phyloP scores from a whole-genome alignment of 305 asterid genomes.

The Solanum hybrid region DNA sequence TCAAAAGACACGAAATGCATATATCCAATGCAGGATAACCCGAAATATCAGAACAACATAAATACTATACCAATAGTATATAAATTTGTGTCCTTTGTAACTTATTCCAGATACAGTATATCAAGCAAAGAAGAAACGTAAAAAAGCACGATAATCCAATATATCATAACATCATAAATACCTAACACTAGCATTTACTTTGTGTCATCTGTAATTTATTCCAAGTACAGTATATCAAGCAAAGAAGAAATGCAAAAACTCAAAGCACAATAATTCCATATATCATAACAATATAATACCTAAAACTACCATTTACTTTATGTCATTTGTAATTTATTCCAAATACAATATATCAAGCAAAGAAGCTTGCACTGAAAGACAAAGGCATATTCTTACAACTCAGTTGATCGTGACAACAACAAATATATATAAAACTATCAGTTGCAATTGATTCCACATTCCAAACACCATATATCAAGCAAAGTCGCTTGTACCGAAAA shows the following conservation, averaged over 20 bases:
- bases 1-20: constrained; percentile 16
- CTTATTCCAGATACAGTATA: constrained; percentile 25
- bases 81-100: constrained; percentile 9
- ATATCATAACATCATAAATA: neutral
- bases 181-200: constrained; percentile 23
- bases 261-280: constrained; percentile 7
- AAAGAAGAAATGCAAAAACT: constrained; percentile 15
- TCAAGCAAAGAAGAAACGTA: constrained; percentile 25
- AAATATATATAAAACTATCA: neutral
- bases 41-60: constrained; percentile 1
- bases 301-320: constrained; percentile 22
- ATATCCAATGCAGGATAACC: constrained; percentile 8
- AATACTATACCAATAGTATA: constrained; percentile 14
- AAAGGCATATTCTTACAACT: constrained; percentile 3
- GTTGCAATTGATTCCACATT: neutral
- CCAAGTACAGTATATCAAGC: constrained; percentile 27
- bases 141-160: neutral
- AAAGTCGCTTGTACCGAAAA: neutral
- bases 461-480: neutral
- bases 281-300: constrained; percentile 5
- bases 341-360: constrained; percentile 26
- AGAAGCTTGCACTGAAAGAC: constrained; percentile 14
- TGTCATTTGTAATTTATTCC: constrained; percentile 26
- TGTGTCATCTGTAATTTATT: constrained; percentile 23
- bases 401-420: neutral